Evolutionary conservation across 495 filamentous ascomycete species (phyloP), one percentile per base, ranked within the genome.

Genomic region (Penicillium psychrofluorescens): DNA sequence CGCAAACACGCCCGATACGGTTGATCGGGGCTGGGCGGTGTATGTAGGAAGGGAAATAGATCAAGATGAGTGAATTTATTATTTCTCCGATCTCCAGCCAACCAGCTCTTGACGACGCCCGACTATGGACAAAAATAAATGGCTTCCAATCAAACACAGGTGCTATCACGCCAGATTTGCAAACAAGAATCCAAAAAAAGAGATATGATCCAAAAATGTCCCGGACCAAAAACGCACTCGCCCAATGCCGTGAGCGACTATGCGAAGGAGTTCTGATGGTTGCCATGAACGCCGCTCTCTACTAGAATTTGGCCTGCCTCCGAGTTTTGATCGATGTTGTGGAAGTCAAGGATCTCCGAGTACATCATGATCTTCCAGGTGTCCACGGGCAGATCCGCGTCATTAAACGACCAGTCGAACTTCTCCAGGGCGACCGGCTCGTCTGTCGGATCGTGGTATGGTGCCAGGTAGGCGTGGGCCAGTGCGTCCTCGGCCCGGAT

Each of bases 341-440:
- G 92, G 65, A 95, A 98, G 64, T 98, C 94, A 54, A 98, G 81
- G 57, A 98, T 98, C 62, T 98, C 92, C 44, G 90, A 95, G 74
- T 98, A 98, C 92, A 98, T 98, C 92, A 97, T 98, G 61, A 98
- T 96, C 69, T 97, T 97, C 92, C 92, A 98, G n/a, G 94, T 95
- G 56, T 98, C 92, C 34, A 97, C 89, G 0, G 92, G 92, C 45
- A 98, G 68, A 69, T 98, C 92, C 30, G 92, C 94, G 61, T 98
- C 91, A 62, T 96, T 98, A 70, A 98, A 98, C n/a, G 90, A 95
- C 92, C 92, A 98, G 62, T 98, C 92, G 56, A 98, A 98, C 70
- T 94, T 97, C 75, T 96, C 91, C 46, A 95, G 87, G 16, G 92
- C 88, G 10, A 87, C 85, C 7, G 92, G 92, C 70, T 98, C 92